Evolutionary conservation across 768 basidiomycete species (phyloP).

Genomic region (Hemileccinum impolitum): DNA sequence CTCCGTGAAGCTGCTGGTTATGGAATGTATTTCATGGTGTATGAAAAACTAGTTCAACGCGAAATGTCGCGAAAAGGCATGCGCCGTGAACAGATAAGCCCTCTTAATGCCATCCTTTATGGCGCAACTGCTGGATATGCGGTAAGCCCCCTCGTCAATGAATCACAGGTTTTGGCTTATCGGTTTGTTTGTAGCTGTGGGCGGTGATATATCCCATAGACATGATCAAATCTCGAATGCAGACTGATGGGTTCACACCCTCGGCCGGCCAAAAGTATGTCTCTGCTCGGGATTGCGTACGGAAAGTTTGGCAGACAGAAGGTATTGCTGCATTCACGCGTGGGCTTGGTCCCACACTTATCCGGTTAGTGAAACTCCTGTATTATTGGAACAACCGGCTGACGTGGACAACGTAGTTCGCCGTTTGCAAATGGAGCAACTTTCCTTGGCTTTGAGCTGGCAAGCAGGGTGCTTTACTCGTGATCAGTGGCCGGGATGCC

Average conservation of each 20-base stretch:
- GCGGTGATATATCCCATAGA: slow-evolving; percentile 94
- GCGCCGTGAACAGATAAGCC: slow-evolving; percentile 70
- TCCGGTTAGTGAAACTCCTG: slow-evolving; percentile 55
- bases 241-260: slow-evolving; percentile 84
- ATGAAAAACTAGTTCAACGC: slow-evolving; percentile 87
- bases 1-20: slow-evolving; percentile 80
- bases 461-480: slow-evolving; percentile 63
- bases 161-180: slow-evolving; percentile 8
- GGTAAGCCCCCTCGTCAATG: slow-evolving; percentile 42
- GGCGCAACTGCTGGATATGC: slow-evolving; percentile 93
- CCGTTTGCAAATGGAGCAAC: slow-evolving; percentile 97
- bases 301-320: slow-evolving; percentile 78
- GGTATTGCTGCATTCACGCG: slow-evolving; percentile 85
- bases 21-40: slow-evolving; percentile 86
- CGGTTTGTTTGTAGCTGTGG: slow-evolving; percentile 57
- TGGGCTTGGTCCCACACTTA: slow-evolving; percentile 88
- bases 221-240: slow-evolving; percentile 94
- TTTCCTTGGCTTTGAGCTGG: slow-evolving; percentile 94
- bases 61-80: slow-evolving; percentile 76
- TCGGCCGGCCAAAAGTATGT: slow-evolving; percentile 78
- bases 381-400: slow-evolving; percentile 3
- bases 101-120: slow-evolving; percentile 76
- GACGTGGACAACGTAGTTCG: slow-evolving; percentile 50
- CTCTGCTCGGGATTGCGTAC: slow-evolving; percentile 78
- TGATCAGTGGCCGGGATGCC: slow-evolving; percentile 6